A percentile compares a stretch with the other conserved stretches of the same genome.
Conservation (phyloP, 768 basidiomycete genomes). For the Mrakia blollopis region DNA sequence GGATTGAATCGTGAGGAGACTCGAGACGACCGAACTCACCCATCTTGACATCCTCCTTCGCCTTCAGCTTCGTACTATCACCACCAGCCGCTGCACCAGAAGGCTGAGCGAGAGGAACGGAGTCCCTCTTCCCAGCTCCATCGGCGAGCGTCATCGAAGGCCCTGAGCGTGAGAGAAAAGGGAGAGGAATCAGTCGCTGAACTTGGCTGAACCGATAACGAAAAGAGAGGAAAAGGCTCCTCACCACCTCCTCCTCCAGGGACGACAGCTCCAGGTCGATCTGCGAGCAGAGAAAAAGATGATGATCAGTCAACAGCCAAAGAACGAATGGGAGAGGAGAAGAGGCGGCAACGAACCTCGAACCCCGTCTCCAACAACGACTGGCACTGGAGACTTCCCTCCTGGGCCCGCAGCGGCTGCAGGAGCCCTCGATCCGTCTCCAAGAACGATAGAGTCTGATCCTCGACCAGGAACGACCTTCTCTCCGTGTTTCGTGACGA, state of each 20-base stretch:
- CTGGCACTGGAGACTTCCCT: neutral
- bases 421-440: neutral
- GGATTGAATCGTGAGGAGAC: neutral
- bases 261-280: neutral
- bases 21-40: neutral
- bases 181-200: neutral
- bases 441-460: neutral
- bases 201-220: no score
- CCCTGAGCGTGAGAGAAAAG: neutral
- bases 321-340: no score
- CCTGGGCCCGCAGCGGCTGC: neutral
- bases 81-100: neutral
- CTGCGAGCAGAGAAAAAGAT: no score
- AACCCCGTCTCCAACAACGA: no score
- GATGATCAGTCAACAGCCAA: no score
- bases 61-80: neutral
- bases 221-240: neutral
- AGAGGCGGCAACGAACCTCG: no score
- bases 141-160: conserved; percentile 3
- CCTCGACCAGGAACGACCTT: neutral
- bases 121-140: neutral
- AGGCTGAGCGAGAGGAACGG: neutral
- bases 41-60: conserved; percentile 1
- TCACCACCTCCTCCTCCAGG: neutral
- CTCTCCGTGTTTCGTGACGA: neutral